Conservation (phyloP, 805 yeast genomes). For the Teunomyces atbi region DNA sequence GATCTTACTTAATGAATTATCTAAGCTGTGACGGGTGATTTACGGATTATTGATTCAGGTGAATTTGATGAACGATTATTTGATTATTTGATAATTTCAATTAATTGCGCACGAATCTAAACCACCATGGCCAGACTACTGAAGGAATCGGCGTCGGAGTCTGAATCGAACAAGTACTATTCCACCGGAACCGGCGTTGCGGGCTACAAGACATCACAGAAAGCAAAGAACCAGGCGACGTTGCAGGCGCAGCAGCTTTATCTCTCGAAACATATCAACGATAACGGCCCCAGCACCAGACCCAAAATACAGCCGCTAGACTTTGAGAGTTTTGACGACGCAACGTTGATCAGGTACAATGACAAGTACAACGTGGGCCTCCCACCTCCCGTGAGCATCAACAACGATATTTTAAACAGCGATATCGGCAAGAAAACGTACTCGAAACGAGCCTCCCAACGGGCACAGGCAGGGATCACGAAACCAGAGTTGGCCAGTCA, state of each 20-base stretch:
- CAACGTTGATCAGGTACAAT: conserved; percentile 68
- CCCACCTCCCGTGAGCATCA: conserved; percentile 61
- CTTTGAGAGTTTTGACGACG: conserved; percentile 61
- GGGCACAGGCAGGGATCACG: conserved; percentile 41
- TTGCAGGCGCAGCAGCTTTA: conserved; percentile 71
- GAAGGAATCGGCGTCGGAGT: conserved; percentile 40
- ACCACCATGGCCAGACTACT: conserved; percentile 10
- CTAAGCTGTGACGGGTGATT: too few species aligned
- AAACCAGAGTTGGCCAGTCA: conserved; percentile 59
- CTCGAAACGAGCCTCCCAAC: conserved; percentile 25
- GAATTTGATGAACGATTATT: too few species aligned
- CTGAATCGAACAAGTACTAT: conserved; percentile 21
- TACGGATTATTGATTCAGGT: too few species aligned
- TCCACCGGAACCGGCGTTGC: conserved; percentile 8
- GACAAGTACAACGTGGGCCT: conserved; percentile 54
- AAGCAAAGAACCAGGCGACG: conserved; percentile 58
- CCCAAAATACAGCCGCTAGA: conserved; percentile 60
- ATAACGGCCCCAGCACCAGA: conserved; percentile 67
- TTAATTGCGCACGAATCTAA: too few species aligned
- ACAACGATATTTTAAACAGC: conserved; percentile 69
- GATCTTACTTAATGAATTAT: too few species aligned
- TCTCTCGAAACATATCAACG: conserved; percentile 64
- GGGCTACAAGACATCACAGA: conserved; percentile 46
- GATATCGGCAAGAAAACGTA: conserved; percentile 71
- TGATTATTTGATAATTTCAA: too few species aligned